phyloP scores from a whole-genome alignment of 495 filamentous ascomycete genomes.

The Aspergillus panamensis region DNA sequence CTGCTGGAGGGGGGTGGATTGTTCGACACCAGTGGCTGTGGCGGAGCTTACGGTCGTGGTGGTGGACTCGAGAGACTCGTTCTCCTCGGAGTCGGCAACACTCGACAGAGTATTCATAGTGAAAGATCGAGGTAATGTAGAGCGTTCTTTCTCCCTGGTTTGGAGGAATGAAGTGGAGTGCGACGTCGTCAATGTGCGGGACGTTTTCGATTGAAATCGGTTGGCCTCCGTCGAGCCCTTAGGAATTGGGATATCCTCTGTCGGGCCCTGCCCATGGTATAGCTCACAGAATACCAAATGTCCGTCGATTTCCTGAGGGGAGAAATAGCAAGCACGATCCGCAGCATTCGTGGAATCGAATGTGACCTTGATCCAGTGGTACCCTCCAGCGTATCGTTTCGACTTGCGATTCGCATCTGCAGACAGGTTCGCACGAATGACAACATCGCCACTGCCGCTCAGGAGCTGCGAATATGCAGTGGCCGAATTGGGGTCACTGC shows the following conservation, averaged over 20 bases:
- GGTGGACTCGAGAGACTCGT: conserved; percentile 35
- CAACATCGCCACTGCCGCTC: conserved; percentile 57
- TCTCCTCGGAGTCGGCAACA: conserved; percentile 31
- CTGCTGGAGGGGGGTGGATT: conserved; percentile 41
- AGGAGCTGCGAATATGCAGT: conserved; percentile 56
- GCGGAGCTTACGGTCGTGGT: conserved; percentile 55
- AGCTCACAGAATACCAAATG: conserved; percentile 74
- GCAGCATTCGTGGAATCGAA: conserved; percentile 80
- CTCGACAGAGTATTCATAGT: conserved; percentile 40
- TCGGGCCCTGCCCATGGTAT: conserved; percentile 67
- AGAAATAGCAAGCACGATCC: conserved; percentile 68
- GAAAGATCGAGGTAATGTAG: conserved; percentile 48
- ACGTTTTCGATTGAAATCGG: conserved; percentile 24
- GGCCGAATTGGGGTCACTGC: conserved; percentile 51
- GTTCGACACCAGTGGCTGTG: conserved; percentile 55
- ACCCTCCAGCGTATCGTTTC: conserved; percentile 70
- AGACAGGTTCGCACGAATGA: conserved; percentile 58
- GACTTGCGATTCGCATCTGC: conserved; percentile 68
- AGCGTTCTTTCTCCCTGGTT: conserved; percentile 31
- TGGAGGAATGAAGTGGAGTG: conserved; percentile 40
- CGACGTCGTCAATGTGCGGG: conserved; percentile 37
- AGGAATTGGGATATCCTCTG: conserved; percentile 59
- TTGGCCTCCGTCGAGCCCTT: conserved; percentile 36
- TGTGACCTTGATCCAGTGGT: conserved; percentile 90
- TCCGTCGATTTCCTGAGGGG: conserved; percentile 73